Base-by-base conservation (phyloP, 2,329 filamentous ascomycete species). In the Pseudogymnoascus sp. region DNA sequence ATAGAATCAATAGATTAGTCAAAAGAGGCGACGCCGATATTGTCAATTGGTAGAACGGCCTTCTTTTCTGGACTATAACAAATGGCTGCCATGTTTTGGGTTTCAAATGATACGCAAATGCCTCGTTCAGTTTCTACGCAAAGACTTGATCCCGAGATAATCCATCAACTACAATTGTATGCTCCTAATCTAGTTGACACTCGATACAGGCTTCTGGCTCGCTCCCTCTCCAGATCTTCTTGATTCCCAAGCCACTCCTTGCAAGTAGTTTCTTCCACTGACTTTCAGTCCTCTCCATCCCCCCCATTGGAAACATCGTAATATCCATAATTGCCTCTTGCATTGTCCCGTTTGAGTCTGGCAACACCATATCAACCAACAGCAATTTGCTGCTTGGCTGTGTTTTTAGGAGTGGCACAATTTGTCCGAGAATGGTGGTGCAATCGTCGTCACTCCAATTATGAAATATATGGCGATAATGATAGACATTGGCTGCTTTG, bases 151-250 rank as follows among this genome's bases (percentile, higher is more conserved):
- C 23, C 48, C 19, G 19, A 54, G 7, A 28, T 11, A 54, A 16
- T 16, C 31, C 48, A 16, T 16, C 14, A 8, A 31, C 16, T 31
- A 28, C 14, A 11, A 16, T 54, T 11, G 3, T 6, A 48, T 25
- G 8, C 48, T 11, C 14, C 48, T 63, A 63, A 23, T 16, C 34
- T 43, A 64, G 11, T 14, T 37, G 21, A 28, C 62, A 64, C 54
- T 64, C 62, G 36, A 66, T 63, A 48, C 65, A 69, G 39, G 65
- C 67, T 16, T 68, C 66, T 14, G 69, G 65, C 36, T 67, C 67
- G 63, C 68, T 69, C 62, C 67, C 68, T 61, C 67, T 69, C 68
- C 67, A 71, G 39, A 71, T 69, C 43, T 70, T 71, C 64, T 65
- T 68, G 21, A 70, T 69, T 14, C 60, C 61, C 61, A 70, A 65